Percentiles rank a stretch among this genome's conserved stretches.
Evolutionary conservation across 2,329 filamentous ascomycete genomes (phyloP).

Genomic region (Pyrenochaeta sp.): DNA sequence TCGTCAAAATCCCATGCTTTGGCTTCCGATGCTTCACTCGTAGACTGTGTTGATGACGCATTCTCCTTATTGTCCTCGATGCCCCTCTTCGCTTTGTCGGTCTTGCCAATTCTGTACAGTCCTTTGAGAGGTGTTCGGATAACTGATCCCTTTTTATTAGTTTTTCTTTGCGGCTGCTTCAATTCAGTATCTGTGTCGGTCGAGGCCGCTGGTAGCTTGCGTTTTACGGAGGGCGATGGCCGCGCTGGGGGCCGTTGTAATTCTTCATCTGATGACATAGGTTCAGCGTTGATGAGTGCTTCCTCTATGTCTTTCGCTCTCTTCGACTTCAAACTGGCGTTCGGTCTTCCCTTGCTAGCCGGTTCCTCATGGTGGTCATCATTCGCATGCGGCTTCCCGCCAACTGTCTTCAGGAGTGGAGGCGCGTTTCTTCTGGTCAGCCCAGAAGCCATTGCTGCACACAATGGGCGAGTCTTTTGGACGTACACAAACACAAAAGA

Average conservation of each 20-base stretch:
- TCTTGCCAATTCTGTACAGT: constrained; percentile 14
- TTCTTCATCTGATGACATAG: constrained; percentile 35
- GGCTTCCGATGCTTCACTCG: constrained; percentile 3
- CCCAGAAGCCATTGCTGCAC: constrained; percentile 21
- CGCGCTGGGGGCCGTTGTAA: constrained; percentile 4
- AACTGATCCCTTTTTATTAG: not conserved
- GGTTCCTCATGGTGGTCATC: constrained; percentile 48
- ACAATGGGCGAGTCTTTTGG: not conserved
- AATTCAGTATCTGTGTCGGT: constrained; percentile 6
- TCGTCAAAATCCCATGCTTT: constrained; percentile 7
- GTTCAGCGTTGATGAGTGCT: constrained; percentile 27
- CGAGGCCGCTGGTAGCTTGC: not conserved
- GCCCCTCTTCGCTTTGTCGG: constrained; percentile 11
- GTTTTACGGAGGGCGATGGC: constrained; percentile 7
- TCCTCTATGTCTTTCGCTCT: constrained; percentile 2
- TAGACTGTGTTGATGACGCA: constrained; percentile 6
- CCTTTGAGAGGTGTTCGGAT: constrained; percentile 16
- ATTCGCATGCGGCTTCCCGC: constrained; percentile 46
- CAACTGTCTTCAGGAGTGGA: constrained; percentile 41
- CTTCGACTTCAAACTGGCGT: not conserved
- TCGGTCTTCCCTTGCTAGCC: constrained; percentile 8
- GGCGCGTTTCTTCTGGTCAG: constrained; percentile 6
- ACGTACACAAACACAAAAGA: too few relatives aligned
- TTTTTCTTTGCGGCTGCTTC: constrained; percentile 5
- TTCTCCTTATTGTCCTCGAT: constrained; percentile 29